Evolutionary conservation across 768 basidiomycete genomes (phyloP), one percentile per base, ranked within the genome.

Genomic region (Tylopilus plumbeoviolaceoides): DNA sequence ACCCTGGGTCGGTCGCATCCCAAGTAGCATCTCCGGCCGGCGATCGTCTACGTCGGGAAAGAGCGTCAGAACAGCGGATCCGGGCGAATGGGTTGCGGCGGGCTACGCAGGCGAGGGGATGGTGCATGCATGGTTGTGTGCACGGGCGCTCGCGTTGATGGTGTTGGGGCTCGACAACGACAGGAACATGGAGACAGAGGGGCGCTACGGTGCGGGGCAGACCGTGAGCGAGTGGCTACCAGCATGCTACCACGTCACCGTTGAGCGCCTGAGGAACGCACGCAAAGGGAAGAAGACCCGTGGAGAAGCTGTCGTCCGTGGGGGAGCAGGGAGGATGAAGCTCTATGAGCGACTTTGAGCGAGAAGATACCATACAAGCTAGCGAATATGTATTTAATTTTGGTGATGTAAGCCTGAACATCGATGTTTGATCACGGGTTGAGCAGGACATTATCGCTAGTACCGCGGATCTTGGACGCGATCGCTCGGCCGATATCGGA

Each of bases 81-180:
- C 83, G 0, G 85, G 85, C 17, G 87, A 89, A 63, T 88, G 87
- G 87, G 75, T 88, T 15, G 72, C 81, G 15, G 85, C 83, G 12
- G 87, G 85, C 5, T 89, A 83, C 62, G 75, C 78, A 0, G 87
- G 87, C 1, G 87, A 89, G 57, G 87, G 87, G 2, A 87, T 87
- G 86, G 79, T 79, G 4, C 79, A 85, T 56, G 84, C 82, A 0
- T 87, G 85, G 84, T 63, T 83, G 64, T 75, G 81, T 51, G 78
- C 81, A 5, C 74, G 76, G 50, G 82, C 80, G 8, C 64, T 86
- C 18, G 85, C 82, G 11, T 58, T 71, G 48, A 85, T 85, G 84
- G 70, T 89, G 5, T 66, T 83, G 5, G 77, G 72, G 3, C 60
- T 67, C 14, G 75, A 77, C 21, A 41, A 57, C 0, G 42, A 28